phyloP scores from a whole-genome alignment of 2,329 filamentous ascomycete genomes.

The Cordyceps cicadae region DNA sequence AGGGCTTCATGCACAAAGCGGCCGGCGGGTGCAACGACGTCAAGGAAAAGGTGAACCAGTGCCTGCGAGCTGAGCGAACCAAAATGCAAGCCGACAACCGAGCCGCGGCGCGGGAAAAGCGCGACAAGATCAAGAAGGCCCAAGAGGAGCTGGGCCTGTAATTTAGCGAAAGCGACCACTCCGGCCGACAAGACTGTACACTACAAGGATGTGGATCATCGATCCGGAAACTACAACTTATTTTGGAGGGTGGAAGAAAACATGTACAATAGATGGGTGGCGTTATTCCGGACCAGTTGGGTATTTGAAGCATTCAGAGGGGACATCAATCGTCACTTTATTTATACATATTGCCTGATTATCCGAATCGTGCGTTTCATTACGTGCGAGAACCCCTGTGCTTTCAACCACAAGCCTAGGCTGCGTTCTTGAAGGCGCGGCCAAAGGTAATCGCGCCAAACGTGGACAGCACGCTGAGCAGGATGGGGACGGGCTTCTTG shows the following conservation, averaged over 20 bases:
- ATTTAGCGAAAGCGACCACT: not conserved
- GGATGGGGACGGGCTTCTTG: slow-evolving; percentile 74
- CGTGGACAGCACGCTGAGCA: slow-evolving; percentile 68
- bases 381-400: not conserved
- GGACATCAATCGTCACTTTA: slow-evolving; percentile 5
- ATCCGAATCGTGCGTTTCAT: not conserved
- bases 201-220: not conserved
- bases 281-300: not conserved
- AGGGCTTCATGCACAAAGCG: slow-evolving; percentile 86
- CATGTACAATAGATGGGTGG: slow-evolving; percentile 6
- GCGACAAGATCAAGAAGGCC: slow-evolving; percentile 60
- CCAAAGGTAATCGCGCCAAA: slow-evolving; percentile 78
- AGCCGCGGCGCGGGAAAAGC: slow-evolving; percentile 61
- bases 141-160: slow-evolving; percentile 47
- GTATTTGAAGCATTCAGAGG: not conserved
- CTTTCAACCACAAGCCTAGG: slow-evolving; percentile 20
- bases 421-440: slow-evolving; percentile 46
- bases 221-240: no score
- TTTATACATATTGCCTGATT: slow-evolving; percentile 1
- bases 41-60: slow-evolving; percentile 77
- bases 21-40: slow-evolving; percentile 82
- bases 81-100: slow-evolving; percentile 70
- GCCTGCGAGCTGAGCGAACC: slow-evolving; percentile 70
- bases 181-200: not conserved
- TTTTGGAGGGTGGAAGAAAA: not conserved